Conservation (phyloP, 352 stramenopile genomes). For the Pythium insidiosum region DNA sequence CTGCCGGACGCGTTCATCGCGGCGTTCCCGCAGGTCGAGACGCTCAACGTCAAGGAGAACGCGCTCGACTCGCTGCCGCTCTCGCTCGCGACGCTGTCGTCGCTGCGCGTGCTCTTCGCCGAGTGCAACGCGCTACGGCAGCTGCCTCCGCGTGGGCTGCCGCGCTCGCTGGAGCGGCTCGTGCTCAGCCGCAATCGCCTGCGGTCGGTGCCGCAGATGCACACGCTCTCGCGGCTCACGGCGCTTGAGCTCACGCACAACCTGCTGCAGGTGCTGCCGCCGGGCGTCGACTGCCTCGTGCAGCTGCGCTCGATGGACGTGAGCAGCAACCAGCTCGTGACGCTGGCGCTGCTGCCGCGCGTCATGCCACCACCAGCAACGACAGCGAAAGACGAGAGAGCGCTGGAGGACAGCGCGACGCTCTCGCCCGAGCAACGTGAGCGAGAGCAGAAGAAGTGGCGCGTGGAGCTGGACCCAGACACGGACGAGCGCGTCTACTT, state of each 20-base stretch:
- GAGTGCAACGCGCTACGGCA: constrained; percentile 52
- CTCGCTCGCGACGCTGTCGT: constrained; percentile 17
- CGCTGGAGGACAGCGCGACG: constrained; percentile 2
- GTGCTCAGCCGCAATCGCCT: constrained; percentile 47
- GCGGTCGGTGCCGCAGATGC: constrained; percentile 30
- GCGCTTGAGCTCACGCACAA: constrained; percentile 62
- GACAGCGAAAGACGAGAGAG: neutral
- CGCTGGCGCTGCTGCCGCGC: constrained; percentile 38
- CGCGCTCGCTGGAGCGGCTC: constrained; percentile 24
- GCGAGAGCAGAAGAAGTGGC: constrained; percentile 40
- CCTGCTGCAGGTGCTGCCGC: constrained; percentile 43
- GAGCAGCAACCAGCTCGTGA: constrained; percentile 54
- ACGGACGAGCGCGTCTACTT: constrained; percentile 45
- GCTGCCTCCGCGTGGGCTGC: constrained; percentile 32
- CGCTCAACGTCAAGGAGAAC: constrained; percentile 60
- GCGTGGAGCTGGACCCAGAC: constrained; percentile 41
- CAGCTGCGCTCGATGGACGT: constrained; percentile 35
- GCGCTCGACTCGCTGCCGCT: constrained; percentile 28
- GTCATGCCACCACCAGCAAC: constrained; percentile 3
- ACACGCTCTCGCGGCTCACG: constrained; percentile 32
- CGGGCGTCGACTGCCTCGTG: constrained; percentile 29
- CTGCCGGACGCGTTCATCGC: constrained; percentile 38
- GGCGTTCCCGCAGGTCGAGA: constrained; percentile 44
- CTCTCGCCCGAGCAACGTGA: constrained; percentile 6
- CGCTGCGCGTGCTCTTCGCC: constrained; percentile 31